Conservation (phyloP, 2,329 filamentous ascomycete genomes). For the Aspergillus brasiliensis region DNA sequence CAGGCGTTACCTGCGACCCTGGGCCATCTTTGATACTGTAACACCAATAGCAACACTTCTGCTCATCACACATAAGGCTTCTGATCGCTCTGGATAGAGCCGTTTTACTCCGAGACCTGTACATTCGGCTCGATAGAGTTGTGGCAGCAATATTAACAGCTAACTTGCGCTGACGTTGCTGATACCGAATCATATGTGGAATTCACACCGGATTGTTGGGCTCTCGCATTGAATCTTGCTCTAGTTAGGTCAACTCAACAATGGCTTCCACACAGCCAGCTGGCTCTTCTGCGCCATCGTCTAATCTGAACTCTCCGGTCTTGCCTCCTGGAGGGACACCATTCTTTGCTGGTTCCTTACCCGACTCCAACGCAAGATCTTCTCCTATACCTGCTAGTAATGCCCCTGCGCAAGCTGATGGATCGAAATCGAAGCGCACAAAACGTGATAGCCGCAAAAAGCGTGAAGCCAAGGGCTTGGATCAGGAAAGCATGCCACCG, state of each 20-base stretch:
- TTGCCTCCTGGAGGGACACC: conserved; percentile 32
- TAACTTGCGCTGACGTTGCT: neutral
- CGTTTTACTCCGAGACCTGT: neutral
- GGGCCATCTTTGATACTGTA: neutral
- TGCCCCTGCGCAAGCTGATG: conserved; percentile 33
- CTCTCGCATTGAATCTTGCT: neutral
- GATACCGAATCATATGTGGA: neutral
- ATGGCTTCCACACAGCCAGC: conserved; percentile 39
- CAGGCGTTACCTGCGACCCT: neutral
- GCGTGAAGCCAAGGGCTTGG: conserved; percentile 46
- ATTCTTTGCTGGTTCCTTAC: conserved; percentile 30
- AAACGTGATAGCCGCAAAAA: conserved; percentile 49
- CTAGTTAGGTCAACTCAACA: neutral
- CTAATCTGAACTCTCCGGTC: conserved; percentile 40
- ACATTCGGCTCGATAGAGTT: neutral
- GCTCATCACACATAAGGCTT: neutral
- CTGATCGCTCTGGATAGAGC: neutral
- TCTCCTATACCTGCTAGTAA: conserved; percentile 37
- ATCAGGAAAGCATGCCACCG: conserved; percentile 37
- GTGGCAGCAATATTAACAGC: neutral
- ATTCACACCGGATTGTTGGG: neutral
- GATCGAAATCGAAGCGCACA: conserved; percentile 40
- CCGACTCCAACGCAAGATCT: conserved; percentile 34
- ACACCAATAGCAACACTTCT: neutral
- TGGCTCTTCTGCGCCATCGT: conserved; percentile 39